phyloP scores from a whole-genome alignment of 2,329 filamentous ascomycete genomes.

The Paraphoma chrysanthemicola region DNA sequence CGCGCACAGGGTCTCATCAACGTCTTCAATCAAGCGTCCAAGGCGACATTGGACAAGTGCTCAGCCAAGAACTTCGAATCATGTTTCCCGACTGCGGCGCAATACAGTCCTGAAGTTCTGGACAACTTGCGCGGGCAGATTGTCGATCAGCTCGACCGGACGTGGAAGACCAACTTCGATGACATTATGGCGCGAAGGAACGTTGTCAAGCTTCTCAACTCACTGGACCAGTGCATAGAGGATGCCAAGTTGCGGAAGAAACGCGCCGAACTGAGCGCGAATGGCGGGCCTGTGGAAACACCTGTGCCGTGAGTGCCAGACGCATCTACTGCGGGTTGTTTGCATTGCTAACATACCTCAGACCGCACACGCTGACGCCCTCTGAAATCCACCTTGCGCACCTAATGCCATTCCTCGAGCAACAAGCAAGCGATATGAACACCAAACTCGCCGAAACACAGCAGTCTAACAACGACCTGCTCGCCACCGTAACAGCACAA shows the following conservation, averaged over 20 bases:
- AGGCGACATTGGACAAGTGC: slow-evolving; percentile 66
- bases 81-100: slow-evolving; percentile 69
- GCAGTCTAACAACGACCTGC: slow-evolving; percentile 60
- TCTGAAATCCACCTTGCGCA: slow-evolving; percentile 65
- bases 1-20: slow-evolving; percentile 67
- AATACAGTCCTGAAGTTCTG: slow-evolving; percentile 62
- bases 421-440: slow-evolving; percentile 58
- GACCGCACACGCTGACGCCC: slow-evolving; percentile 65
- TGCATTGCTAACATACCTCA: slow-evolving; percentile 33
- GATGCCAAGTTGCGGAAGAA: slow-evolving; percentile 64
- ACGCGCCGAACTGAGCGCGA: slow-evolving; percentile 47
- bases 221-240: slow-evolving; percentile 65
- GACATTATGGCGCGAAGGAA: slow-evolving; percentile 63
- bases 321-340: not conserved
- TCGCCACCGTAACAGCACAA: slow-evolving; percentile 60
- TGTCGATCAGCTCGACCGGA: slow-evolving; percentile 64
- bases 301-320: slow-evolving; percentile 56
- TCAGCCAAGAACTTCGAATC: slow-evolving; percentile 67
- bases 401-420: slow-evolving; percentile 62
- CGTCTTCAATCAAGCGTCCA: slow-evolving; percentile 65
- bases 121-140: slow-evolving; percentile 66
- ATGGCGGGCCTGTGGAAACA: slow-evolving; percentile 41
- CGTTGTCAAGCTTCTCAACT: slow-evolving; percentile 65
- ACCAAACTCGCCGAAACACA: slow-evolving; percentile 59
- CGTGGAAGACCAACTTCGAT: slow-evolving; percentile 66